Evolutionary conservation across 1,284 basidiomycete genomes (phyloP).

Genomic region (Psilocybe mexicana): DNA sequence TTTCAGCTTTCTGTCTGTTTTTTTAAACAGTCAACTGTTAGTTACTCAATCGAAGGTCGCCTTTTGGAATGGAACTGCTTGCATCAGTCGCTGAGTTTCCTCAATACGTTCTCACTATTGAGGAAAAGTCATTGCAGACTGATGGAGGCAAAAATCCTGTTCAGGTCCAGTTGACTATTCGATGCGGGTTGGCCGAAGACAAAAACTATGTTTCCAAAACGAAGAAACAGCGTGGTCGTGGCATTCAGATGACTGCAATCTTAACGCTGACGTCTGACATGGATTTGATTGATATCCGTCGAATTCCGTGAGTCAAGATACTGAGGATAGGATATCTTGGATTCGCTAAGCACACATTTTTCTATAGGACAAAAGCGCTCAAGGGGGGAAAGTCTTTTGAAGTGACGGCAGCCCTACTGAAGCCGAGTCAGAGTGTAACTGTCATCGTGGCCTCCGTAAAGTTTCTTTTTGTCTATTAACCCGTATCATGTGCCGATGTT

Average conservation of each 20-base stretch:
- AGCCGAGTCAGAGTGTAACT: constrained; percentile 71
- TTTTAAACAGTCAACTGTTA: constrained; percentile 28
- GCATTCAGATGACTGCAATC: constrained; percentile 64
- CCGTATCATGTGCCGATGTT: neutral
- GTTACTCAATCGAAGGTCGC: constrained; percentile 73
- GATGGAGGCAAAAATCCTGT: constrained; percentile 54
- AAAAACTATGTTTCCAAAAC: constrained; percentile 21
- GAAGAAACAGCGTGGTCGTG: constrained; percentile 49
- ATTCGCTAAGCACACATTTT: neutral
- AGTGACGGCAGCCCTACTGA: constrained; percentile 56
- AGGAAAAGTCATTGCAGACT: constrained; percentile 42
- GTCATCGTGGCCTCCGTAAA: constrained; percentile 66
- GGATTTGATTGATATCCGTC: constrained; percentile 72
- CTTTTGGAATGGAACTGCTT: constrained; percentile 71
- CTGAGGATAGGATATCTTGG: neutral
- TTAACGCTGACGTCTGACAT: constrained; percentile 72
- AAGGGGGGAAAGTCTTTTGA: constrained; percentile 57
- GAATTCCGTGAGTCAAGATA: constrained; percentile 59
- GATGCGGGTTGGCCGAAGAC: constrained; percentile 52
- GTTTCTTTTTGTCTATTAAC: neutral
- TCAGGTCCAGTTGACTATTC: constrained; percentile 57
- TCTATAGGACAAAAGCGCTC: constrained; percentile 64
- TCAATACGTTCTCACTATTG: constrained; percentile 54
- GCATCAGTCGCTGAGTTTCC: constrained; percentile 64
- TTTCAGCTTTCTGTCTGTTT: neutral